A percentile compares a stretch with the other conserved stretches of the same genome.
phyloP scores from a whole-genome alignment of 139 green algal genomes.

The Coelastrella sp. region DNA sequence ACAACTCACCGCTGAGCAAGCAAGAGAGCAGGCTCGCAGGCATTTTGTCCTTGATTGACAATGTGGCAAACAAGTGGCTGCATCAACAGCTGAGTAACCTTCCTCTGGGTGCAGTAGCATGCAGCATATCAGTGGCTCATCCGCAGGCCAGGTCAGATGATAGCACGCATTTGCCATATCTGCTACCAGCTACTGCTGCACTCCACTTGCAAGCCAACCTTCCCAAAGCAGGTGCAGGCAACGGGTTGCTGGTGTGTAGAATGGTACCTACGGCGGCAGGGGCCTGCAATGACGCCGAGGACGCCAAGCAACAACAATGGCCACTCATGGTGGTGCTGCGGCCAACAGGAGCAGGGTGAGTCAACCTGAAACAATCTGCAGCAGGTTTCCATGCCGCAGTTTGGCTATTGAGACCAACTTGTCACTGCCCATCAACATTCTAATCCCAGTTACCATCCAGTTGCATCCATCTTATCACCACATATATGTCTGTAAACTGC shows the following conservation, averaged over 20 bases:
- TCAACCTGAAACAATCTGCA: too few species aligned
- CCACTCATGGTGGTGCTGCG: conserved; percentile 45
- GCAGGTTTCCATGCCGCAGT: too few species aligned
- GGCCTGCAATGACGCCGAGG: too few species aligned
- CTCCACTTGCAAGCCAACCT: too few species aligned
- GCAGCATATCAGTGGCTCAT: not conserved
- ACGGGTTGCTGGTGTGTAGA: not conserved
- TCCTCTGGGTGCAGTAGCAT: not conserved
- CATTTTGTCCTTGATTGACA: not conserved
- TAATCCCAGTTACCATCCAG: too few species aligned
- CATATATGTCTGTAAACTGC: not conserved
- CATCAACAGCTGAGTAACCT: conserved; percentile 26
- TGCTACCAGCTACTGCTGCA: conserved; percentile 16
- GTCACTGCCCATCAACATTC: too few species aligned
- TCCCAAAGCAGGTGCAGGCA: not conserved
- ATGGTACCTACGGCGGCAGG: not conserved
- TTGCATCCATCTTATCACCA: not conserved
- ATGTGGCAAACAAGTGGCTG: conserved; percentile 19
- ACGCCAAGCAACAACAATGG: not conserved
- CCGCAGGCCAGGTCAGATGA: conserved; percentile 5
- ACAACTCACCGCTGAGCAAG: not conserved
- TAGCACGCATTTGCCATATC: not conserved
- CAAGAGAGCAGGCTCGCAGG: not conserved
- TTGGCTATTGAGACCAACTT: too few species aligned
- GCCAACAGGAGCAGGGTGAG: not conserved